Conservation (phyloP, 306 rosid species). For the Corylus avellana region DNA sequence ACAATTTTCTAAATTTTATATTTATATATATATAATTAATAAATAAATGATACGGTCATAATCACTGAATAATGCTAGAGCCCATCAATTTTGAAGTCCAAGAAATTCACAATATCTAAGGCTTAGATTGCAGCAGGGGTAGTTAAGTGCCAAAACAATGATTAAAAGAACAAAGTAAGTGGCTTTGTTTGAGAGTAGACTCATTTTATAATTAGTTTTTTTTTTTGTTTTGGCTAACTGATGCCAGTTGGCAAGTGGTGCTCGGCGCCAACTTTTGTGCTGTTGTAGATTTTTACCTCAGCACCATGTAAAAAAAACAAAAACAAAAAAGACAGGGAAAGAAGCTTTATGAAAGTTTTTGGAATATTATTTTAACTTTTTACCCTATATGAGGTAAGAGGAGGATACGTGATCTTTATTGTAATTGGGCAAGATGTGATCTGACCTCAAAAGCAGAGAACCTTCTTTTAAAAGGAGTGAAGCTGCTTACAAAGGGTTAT, state of each 20-base stretch:
- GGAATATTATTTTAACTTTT: background rate
- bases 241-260: conserved; percentile 8
- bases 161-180: conserved; percentile 2
- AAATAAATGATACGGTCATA: conserved; percentile 23
- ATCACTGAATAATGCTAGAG: conserved; percentile 17
- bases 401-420: background rate
- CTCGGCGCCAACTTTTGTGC: conserved; percentile 3
- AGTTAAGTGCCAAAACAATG: conserved; percentile 18
- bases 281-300: background rate
- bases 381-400: background rate
- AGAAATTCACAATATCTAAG: conserved; percentile 35
- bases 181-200: no score
- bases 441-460: conserved; percentile 10
- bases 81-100: conserved; percentile 11
- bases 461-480: background rate
- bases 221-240: background rate
- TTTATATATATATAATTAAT: background rate
- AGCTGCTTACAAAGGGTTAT: no score
- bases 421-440: conserved; percentile 1
- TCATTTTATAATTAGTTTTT: background rate
- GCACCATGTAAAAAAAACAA: background rate
- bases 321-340: no score
- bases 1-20: no score
- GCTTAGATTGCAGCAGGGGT: conserved; percentile 38
- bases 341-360: background rate